phyloP scores from a whole-genome alignment of 345 rosid species.

The Gossypium sturtianum region DNA sequence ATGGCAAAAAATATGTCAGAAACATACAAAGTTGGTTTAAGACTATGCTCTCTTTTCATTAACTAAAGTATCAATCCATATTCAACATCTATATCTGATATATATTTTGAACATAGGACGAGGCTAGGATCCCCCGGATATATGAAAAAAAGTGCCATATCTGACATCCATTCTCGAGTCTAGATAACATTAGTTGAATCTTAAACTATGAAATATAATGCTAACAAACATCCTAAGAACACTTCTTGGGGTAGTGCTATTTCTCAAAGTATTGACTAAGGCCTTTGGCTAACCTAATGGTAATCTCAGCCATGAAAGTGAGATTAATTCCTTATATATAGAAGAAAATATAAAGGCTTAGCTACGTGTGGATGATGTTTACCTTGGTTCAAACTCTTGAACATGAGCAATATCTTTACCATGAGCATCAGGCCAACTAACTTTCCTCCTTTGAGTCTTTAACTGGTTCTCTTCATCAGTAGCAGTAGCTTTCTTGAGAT shows the following conservation, averaged over 20 bases:
- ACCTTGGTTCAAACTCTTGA: constrained; percentile 72
- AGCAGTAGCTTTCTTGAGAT: constrained; percentile 35
- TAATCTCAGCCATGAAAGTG: not conserved
- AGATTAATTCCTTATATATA: too few relatives aligned
- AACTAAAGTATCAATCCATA: too few relatives aligned
- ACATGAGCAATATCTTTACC: constrained; percentile 77
- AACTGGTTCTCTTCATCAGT: constrained; percentile 18
- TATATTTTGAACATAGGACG: not conserved
- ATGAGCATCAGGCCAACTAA: constrained; percentile 72
- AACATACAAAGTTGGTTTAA: not conserved
- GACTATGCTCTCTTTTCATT: not conserved
- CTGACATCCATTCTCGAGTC: not conserved
- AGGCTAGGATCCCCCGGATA: not conserved
- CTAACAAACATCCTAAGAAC: too few relatives aligned
- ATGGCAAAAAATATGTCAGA: not conserved
- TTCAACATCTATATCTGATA: too few relatives aligned
- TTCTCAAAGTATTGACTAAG: not conserved
- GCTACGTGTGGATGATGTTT: constrained; percentile 3
- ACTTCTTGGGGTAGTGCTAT: not conserved
- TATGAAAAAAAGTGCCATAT: not conserved
- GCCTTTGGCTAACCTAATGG: not conserved
- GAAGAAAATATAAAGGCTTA: not conserved
- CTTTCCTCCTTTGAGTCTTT: constrained; percentile 49
- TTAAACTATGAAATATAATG: not conserved
- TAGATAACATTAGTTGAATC: not conserved